Evolutionary conservation across 495 filamentous ascomycete genomes (phyloP).

Genomic region (Amniculicola lignicola): DNA sequence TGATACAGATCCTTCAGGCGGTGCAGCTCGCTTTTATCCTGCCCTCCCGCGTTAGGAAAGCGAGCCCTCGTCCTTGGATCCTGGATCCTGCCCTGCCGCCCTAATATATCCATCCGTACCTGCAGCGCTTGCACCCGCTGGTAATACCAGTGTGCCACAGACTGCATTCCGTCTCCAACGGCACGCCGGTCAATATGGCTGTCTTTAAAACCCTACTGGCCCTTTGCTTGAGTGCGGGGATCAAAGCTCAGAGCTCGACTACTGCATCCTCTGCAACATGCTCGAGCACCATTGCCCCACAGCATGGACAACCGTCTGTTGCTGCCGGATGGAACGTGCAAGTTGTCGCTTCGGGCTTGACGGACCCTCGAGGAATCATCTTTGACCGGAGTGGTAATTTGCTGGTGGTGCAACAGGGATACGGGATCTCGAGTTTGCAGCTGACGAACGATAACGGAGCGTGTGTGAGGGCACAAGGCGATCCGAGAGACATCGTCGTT

Average conservation of each 20-base stretch:
- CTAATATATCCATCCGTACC: conserved; percentile 6
- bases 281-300: conserved; percentile 36
- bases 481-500: conserved; percentile 31
- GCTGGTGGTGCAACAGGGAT: conserved; percentile 56
- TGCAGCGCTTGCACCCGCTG: too few relatives aligned
- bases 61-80: too few relatives aligned
- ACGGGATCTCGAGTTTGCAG: conserved; percentile 54
- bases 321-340: conserved; percentile 56
- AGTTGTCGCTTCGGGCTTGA: conserved; percentile 54
- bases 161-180: not conserved
- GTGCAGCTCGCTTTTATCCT: too few relatives aligned
- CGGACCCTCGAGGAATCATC: conserved; percentile 55
- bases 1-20: too few relatives aligned
- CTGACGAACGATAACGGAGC: conserved; percentile 51
- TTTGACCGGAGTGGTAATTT: conserved; percentile 60
- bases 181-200: conserved; percentile 7
- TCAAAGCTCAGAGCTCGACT: conserved; percentile 22
- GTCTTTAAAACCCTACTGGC: conserved; percentile 18
- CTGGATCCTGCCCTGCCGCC: not conserved
- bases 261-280: conserved; percentile 17
- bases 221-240: conserved; percentile 3
- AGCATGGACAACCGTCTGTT: conserved; percentile 47
- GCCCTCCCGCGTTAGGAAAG: too few relatives aligned
- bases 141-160: too few relatives aligned
- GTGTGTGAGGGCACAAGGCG: conserved; percentile 45